Conservation (phyloP, 2,329 filamentous ascomycete genomes). For the Venturia aucupariae region DNA sequence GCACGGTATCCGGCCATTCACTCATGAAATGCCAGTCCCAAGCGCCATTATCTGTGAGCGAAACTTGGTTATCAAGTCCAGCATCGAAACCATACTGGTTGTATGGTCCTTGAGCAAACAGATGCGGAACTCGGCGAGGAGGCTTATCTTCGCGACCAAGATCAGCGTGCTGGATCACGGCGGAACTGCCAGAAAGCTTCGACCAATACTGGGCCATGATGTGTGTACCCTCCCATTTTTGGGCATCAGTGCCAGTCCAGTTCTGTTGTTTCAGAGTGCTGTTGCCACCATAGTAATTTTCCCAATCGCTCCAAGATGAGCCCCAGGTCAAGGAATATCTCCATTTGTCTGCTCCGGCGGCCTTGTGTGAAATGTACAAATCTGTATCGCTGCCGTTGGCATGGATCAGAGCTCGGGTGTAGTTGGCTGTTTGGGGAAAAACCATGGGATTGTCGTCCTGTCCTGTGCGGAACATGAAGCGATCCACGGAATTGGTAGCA, state of each 20-base stretch:
- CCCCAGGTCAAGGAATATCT: slow-evolving; percentile 56
- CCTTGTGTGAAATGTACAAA: slow-evolving; percentile 47
- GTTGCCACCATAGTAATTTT: slow-evolving; percentile 44
- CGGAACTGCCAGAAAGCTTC: slow-evolving; percentile 47
- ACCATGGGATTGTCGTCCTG: slow-evolving; percentile 49
- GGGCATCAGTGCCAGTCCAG: slow-evolving; percentile 51
- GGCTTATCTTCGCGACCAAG: slow-evolving; percentile 28
- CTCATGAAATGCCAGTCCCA: slow-evolving; percentile 54
- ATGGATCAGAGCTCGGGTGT: slow-evolving; percentile 44
- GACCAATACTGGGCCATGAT: slow-evolving; percentile 57
- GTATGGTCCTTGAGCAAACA: slow-evolving; percentile 53
- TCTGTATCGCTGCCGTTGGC: slow-evolving; percentile 26
- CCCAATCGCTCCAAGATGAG: slow-evolving; percentile 50
- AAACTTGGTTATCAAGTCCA: slow-evolving; percentile 46
- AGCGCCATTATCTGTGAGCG: slow-evolving; percentile 32
- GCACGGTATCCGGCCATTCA: slow-evolving; percentile 54
- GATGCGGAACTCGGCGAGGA: slow-evolving; percentile 48
- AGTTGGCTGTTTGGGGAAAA: slow-evolving; percentile 48
- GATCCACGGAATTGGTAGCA: slow-evolving; percentile 39
- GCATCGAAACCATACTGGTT: slow-evolving; percentile 57
- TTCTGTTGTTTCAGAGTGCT: slow-evolving; percentile 37
- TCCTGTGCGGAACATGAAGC: slow-evolving; percentile 53
- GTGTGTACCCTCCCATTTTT: slow-evolving; percentile 53
- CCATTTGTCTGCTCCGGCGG: slow-evolving; percentile 52
- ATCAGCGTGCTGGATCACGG: slow-evolving; percentile 53